These are phyloP conservation scores for Microstegium vimineum DNA, from an alignment of 176 grass and related monocot species.

Conservation along the genomic window DNA sequence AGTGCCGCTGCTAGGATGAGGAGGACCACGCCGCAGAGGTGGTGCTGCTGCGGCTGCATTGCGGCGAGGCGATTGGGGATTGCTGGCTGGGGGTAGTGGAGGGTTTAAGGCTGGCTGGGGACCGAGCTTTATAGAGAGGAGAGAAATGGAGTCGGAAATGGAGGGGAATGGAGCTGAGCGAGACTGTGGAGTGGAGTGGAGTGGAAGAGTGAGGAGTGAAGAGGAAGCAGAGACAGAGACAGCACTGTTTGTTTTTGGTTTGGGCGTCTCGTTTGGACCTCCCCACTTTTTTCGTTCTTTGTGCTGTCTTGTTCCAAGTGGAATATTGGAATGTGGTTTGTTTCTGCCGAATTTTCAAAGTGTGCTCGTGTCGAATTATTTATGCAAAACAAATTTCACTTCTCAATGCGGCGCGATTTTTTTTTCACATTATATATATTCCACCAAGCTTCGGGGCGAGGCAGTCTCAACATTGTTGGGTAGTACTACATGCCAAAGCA, in stretches of 20 bases:
- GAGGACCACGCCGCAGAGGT: background rate
- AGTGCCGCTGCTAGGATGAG: too few relatives aligned
- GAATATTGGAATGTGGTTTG: constrained; percentile 24
- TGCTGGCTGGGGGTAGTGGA: background rate
- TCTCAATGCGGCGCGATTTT: background rate
- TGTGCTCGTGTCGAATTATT: background rate
- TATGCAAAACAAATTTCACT: background rate
- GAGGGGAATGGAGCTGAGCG: background rate
- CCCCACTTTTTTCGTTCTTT: background rate
- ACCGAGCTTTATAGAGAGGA: constrained; percentile 3
- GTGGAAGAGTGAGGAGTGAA: background rate
- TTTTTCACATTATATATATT: background rate
- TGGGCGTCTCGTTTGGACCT: background rate
- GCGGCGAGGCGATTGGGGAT: background rate
- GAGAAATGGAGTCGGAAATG: background rate
- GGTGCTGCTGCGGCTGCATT: constrained; percentile 26
- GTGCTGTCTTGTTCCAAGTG: background rate
- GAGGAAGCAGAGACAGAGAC: background rate
- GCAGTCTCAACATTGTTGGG: background rate
- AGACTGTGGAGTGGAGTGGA: background rate
- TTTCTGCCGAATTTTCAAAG: background rate
- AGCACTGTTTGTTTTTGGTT: constrained; percentile 5
- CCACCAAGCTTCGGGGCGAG: too few relatives aligned
- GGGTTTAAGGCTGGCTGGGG: background rate
- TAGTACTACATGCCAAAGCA: background rate